Conservation (phyloP, 495 filamentous ascomycete genomes). For the Trichodelitschia bisporula region DNA sequence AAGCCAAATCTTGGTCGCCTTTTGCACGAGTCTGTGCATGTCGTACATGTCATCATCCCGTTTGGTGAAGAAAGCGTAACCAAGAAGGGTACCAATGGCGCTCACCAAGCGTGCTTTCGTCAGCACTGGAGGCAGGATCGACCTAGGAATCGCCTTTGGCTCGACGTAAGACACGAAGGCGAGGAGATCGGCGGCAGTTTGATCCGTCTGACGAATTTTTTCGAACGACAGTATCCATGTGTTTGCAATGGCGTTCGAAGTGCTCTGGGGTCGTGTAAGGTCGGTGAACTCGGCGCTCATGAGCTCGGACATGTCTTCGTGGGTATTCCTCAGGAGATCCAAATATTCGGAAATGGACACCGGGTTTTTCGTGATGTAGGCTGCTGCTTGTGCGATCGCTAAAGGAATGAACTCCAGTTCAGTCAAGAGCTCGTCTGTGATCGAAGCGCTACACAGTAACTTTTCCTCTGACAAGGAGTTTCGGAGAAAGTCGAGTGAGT, state of each 20-base stretch:
- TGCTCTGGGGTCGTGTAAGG: slow-evolving; percentile 17
- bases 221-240: slow-evolving; percentile 31
- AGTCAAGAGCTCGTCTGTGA: background rate
- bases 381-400: slow-evolving; percentile 6
- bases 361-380: slow-evolving; percentile 5
- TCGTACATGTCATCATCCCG: slow-evolving; percentile 12
- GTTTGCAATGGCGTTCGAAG: slow-evolving; percentile 24
- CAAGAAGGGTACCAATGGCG: background rate
- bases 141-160: slow-evolving; percentile 19
- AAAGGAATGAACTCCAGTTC: slow-evolving; percentile 3
- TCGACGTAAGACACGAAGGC: slow-evolving; percentile 21
- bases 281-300: slow-evolving; percentile 27
- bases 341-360: slow-evolving; percentile 20
- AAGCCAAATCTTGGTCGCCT: too few relatives aligned
- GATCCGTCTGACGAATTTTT: slow-evolving; percentile 17
- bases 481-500: slow-evolving; percentile 1
- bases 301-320: slow-evolving; percentile 18
- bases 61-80: slow-evolving; percentile 1
- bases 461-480: slow-evolving; percentile 7
- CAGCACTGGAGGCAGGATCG: slow-evolving; percentile 11
- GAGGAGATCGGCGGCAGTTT: slow-evolving; percentile 16
- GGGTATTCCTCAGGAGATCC: slow-evolving; percentile 17
- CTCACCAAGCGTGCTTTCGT: slow-evolving; percentile 5
- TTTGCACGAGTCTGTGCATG: too few relatives aligned
- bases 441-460: slow-evolving; percentile 1